Evolutionary conservation across 768 basidiomycete genomes (phyloP).

Genomic region (Gyrodon lividus): DNA sequence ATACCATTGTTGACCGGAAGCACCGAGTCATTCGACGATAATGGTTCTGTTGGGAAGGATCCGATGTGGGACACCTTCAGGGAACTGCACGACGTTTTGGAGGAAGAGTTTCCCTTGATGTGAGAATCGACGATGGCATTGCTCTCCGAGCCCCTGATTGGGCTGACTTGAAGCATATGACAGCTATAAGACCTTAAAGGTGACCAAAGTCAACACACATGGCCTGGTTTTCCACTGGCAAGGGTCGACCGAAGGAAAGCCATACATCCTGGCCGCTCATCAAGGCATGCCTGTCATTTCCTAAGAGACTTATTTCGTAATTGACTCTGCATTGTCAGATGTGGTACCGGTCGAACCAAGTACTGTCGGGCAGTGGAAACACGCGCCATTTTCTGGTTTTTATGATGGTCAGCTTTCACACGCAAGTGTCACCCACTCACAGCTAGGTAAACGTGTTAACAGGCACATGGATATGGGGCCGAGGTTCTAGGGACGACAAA

Average conservation of each 20-base stretch:
- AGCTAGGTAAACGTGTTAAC: slow-evolving; percentile 28
- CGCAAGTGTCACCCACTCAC: slow-evolving; percentile 41
- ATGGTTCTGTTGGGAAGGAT: slow-evolving; percentile 44
- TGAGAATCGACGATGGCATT: slow-evolving; percentile 17
- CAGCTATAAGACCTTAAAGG: slow-evolving; percentile 47
- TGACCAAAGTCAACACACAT: slow-evolving; percentile 58
- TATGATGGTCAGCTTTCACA: slow-evolving; percentile 34
- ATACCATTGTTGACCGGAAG: slow-evolving; percentile 21
- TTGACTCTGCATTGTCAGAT: slow-evolving; percentile 35
- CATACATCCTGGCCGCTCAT: slow-evolving; percentile 51
- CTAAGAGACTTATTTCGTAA: neutral
- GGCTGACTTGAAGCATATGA: neutral
- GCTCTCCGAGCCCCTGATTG: neutral
- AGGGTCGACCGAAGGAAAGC: slow-evolving; percentile 49
- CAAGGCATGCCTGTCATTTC: slow-evolving; percentile 35
- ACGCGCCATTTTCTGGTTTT: slow-evolving; percentile 59
- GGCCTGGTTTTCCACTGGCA: slow-evolving; percentile 58
- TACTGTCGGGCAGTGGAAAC: slow-evolving; percentile 50
- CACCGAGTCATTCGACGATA: slow-evolving; percentile 47
- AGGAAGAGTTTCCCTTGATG: slow-evolving; percentile 56
- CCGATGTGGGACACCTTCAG: slow-evolving; percentile 26
- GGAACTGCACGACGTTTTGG: slow-evolving; percentile 11
- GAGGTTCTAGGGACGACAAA: slow-evolving; percentile 76
- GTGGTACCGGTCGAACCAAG: slow-evolving; percentile 63
- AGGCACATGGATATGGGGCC: slow-evolving; percentile 71